A percentile compares a stretch with the other conserved stretches of the same genome.
Evolutionary conservation across 345 rosid genomes (phyloP).

Genomic region (Rhodamnia argentea): DNA sequence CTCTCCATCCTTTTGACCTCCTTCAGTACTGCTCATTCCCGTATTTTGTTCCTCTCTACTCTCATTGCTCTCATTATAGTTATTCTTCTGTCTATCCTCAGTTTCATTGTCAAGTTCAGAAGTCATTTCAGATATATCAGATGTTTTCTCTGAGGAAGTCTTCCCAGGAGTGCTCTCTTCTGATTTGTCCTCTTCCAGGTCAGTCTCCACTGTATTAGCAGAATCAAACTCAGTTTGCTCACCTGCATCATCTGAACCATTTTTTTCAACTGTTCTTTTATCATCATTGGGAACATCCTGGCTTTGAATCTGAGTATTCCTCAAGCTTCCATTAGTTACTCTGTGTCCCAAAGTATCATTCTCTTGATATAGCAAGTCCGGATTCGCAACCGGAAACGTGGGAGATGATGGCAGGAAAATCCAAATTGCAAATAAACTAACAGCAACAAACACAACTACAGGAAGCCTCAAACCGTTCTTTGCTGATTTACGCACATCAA

Average conservation of each 20-base stretch:
- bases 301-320: neutral
- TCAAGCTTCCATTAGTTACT: neutral
- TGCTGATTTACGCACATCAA: slow-evolving; percentile 58
- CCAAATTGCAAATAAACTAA: slow-evolving; percentile 79
- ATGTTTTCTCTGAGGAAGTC: neutral
- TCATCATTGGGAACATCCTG: neutral
- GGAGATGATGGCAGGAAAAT: slow-evolving; percentile 67
- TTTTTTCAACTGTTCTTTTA: neutral
- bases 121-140: neutral
- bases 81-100: slow-evolving; percentile 4
- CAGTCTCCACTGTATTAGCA: neutral
- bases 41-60: slow-evolving; percentile 14
- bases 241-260: neutral
- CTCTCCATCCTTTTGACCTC: slow-evolving; percentile 10
- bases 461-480: slow-evolving; percentile 52
- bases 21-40: slow-evolving; percentile 12
- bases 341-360: slow-evolving; percentile 19
- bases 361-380: slow-evolving; percentile 20
- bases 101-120: slow-evolving; percentile 3
- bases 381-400: slow-evolving; percentile 28
- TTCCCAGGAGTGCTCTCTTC: slow-evolving; percentile 15
- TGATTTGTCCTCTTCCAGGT: neutral
- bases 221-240: neutral
- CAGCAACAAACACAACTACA: slow-evolving; percentile 45
- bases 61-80: neutral